Percentiles rank a stretch among this genome's conserved stretches.
Conservation (phyloP, 371 early-diverging fungal species). For the Mucor circinelloides region DNA sequence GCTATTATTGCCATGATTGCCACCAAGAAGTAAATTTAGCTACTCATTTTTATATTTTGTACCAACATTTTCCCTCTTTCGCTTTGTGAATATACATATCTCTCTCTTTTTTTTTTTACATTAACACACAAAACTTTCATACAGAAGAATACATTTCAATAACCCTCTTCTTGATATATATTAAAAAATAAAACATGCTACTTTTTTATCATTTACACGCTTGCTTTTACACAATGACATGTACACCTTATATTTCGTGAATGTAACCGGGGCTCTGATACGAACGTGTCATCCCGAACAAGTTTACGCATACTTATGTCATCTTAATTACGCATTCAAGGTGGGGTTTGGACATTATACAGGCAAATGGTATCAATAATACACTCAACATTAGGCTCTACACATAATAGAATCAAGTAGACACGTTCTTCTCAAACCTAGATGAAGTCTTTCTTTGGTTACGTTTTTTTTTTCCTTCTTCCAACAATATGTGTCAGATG, state of each 20-base stretch:
- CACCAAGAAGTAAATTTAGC: conserved; percentile 17
- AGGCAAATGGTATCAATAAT: too few species aligned
- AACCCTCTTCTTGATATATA: background rate
- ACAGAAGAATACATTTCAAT: background rate
- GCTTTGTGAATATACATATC: conserved; percentile 1
- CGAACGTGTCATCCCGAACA: background rate
- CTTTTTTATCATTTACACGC: background rate
- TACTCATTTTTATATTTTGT: background rate
- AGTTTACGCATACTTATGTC: background rate
- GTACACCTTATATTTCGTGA: background rate
- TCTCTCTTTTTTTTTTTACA: background rate
- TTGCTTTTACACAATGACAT: background rate
- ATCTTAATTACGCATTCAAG: background rate
- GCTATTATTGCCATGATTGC: conserved; percentile 56
- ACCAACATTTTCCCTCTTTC: background rate
- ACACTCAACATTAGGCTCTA: too few species aligned
- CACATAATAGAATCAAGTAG: too few species aligned
- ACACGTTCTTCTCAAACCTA: too few species aligned
- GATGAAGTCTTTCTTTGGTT: background rate
- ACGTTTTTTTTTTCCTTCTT: background rate
- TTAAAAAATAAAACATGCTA: background rate
- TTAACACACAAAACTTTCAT: background rate
- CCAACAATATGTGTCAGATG: background rate
- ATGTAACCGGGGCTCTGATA: too few species aligned
- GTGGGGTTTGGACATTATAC: too few species aligned